Evolutionary conservation across 78 protist species (phyloP).

Genomic region (Dictyostelium intermedium): DNA sequence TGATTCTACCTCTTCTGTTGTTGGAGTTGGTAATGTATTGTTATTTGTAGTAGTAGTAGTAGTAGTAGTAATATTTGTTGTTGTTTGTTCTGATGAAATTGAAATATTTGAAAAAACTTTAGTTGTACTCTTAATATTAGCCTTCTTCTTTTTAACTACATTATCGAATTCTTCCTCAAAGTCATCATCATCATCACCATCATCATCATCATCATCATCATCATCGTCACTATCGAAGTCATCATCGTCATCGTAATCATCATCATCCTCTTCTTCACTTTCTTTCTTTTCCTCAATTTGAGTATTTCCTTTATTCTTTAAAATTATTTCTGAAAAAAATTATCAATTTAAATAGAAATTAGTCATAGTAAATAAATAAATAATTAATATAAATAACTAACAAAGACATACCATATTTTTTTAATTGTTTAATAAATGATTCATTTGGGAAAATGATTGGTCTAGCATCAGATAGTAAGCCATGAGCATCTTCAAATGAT

Average conservation of each 20-base stretch:
- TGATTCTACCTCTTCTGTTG: not conserved
- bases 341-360: no score
- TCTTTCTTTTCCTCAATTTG: not conserved
- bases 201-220: not conserved
- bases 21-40: not conserved
- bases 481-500: slow-evolving; percentile 63
- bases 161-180: not conserved
- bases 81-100: not conserved
- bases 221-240: not conserved
- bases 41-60: not conserved
- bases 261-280: not conserved
- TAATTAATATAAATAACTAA: no score
- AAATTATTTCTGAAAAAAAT: not conserved
- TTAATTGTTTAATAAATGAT: slow-evolving; percentile 80
- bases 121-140: not conserved
- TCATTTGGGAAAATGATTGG: slow-evolving; percentile 74
- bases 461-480: slow-evolving; percentile 44
- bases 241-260: not conserved
- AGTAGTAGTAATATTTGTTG: no score
- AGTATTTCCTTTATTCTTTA: not conserved
- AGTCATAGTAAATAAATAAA: not conserved
- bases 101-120: not conserved
- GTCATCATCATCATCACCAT: not conserved
- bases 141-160: not conserved
- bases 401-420: not conserved